These are phyloP conservation scores for Asterophora parasitica DNA, from an alignment of 768 basidiomycete genomes.

Conservation along the genomic window DNA sequence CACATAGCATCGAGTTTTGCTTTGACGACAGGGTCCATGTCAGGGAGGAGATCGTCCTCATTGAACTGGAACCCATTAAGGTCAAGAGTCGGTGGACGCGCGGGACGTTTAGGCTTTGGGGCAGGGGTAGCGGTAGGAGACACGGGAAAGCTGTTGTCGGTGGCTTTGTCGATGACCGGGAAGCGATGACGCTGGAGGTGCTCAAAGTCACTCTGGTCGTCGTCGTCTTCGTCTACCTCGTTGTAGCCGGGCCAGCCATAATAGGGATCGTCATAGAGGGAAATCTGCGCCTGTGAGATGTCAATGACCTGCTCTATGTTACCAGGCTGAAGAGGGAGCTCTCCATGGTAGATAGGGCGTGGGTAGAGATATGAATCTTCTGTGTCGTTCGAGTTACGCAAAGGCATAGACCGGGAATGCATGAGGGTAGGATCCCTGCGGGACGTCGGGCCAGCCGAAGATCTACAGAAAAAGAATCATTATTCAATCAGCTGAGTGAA, in stretches of 20 bases:
- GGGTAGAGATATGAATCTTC: conserved; percentile 11
- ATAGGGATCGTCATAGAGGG: conserved; percentile 4
- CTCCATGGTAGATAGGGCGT: conserved; percentile 12
- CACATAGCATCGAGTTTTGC: conserved; percentile 10
- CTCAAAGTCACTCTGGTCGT: background rate
- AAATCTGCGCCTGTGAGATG: conserved; percentile 6
- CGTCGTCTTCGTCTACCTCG: background rate
- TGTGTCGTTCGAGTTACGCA: conserved; percentile 17
- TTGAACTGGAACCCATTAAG: conserved; percentile 1
- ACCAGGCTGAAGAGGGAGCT: conserved; percentile 8
- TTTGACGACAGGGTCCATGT: conserved; percentile 4
- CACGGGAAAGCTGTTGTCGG: conserved; percentile 11
- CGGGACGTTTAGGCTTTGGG: background rate
- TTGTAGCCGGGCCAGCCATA: conserved; percentile 6
- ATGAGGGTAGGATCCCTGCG: conserved; percentile 11
- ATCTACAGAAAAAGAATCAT: conserved; percentile 1
- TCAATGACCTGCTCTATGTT: conserved; percentile 14
- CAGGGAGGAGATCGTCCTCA: conserved; percentile 6
- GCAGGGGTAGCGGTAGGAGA: conserved; percentile 5
- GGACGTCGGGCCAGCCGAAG: conserved; percentile 3
- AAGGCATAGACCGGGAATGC: conserved; percentile 21
- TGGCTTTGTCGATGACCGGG: conserved; percentile 7
- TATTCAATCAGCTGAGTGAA: no score
- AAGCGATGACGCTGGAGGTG: background rate
- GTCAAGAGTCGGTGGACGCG: conserved; percentile 10